Evolutionary conservation across 2,329 filamentous ascomycete species (phyloP).

Genomic region (Mariannaea sp.): DNA sequence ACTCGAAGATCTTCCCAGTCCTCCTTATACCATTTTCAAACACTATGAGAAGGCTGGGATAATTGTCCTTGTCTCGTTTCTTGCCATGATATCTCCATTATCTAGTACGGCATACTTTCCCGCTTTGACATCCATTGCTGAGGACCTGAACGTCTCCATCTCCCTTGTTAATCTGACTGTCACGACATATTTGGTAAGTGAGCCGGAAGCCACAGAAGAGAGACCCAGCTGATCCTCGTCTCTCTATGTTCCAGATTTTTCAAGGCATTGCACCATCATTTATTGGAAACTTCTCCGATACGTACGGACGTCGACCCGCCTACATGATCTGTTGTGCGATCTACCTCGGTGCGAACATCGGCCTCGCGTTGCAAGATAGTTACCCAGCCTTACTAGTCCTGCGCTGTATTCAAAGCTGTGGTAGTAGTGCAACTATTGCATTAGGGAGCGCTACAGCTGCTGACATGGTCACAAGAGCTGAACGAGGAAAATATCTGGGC

Average conservation of each 20-base stretch:
- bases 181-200: conserved; percentile 42
- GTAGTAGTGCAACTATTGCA: conserved; percentile 47
- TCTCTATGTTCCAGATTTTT: neutral
- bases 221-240: neutral
- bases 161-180: conserved; percentile 44
- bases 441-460: conserved; percentile 39
- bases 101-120: conserved; percentile 35
- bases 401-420: conserved; percentile 52
- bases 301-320: conserved; percentile 49
- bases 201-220: neutral
- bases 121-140: conserved; percentile 27
- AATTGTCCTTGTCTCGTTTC: conserved; percentile 13
- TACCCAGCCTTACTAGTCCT: conserved; percentile 51
- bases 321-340: conserved; percentile 52
- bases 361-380: conserved; percentile 48
- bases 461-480: conserved; percentile 37
- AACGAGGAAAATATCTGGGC: conserved; percentile 35
- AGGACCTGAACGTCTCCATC: conserved; percentile 28
- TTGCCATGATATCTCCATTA: conserved; percentile 21
- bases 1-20: neutral
- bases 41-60: conserved; percentile 11
- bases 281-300: conserved; percentile 39
- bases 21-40: conserved; percentile 1
- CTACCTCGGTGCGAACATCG: conserved; percentile 53
- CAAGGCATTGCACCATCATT: conserved; percentile 6